A percentile compares a stretch with the other conserved stretches of the same genome.
phyloP scores from a whole-genome alignment of 331 rosid species.

The Ulmus americana region DNA sequence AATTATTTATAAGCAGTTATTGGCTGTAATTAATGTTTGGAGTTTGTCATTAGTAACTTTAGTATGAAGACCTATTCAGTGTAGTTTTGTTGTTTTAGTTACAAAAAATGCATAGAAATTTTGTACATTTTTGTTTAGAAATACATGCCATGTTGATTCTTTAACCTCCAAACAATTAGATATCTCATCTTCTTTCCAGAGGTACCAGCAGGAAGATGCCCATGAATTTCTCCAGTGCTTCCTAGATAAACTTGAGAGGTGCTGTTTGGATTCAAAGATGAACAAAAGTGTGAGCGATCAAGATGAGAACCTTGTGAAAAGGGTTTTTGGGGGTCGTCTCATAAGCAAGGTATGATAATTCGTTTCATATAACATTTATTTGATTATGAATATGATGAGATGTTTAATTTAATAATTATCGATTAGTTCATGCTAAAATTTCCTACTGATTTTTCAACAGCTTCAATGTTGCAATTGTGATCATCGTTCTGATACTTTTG shows the following conservation, averaged over 20 bases:
- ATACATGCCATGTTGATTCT: slow-evolving; percentile 34
- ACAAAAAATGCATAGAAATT: background rate
- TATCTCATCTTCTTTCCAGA: slow-evolving; percentile 54
- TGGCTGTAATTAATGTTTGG: background rate
- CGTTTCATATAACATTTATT: background rate
- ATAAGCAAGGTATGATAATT: slow-evolving; percentile 56
- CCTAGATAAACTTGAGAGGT: slow-evolving; percentile 62
- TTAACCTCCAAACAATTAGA: slow-evolving; percentile 38
- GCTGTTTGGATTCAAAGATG: slow-evolving; percentile 34
- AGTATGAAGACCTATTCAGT: background rate
- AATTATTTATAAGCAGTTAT: background rate
- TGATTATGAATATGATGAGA: background rate
- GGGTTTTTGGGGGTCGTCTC: slow-evolving; percentile 72
- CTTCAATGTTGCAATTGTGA: slow-evolving; percentile 77
- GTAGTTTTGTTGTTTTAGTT: background rate
- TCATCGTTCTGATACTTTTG: slow-evolving; percentile 58
- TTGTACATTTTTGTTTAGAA: background rate
- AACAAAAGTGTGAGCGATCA: slow-evolving; percentile 18
- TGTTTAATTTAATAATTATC: background rate
- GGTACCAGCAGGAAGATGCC: slow-evolving; percentile 87
- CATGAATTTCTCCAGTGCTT: slow-evolving; percentile 86
- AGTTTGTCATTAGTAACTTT: background rate
- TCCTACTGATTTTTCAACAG: slow-evolving; percentile 32
- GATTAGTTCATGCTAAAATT: background rate
- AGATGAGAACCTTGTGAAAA: slow-evolving; percentile 52